Evolutionary conservation across 345 rosid genomes (phyloP).

Genomic region (Kandelia obovata): DNA sequence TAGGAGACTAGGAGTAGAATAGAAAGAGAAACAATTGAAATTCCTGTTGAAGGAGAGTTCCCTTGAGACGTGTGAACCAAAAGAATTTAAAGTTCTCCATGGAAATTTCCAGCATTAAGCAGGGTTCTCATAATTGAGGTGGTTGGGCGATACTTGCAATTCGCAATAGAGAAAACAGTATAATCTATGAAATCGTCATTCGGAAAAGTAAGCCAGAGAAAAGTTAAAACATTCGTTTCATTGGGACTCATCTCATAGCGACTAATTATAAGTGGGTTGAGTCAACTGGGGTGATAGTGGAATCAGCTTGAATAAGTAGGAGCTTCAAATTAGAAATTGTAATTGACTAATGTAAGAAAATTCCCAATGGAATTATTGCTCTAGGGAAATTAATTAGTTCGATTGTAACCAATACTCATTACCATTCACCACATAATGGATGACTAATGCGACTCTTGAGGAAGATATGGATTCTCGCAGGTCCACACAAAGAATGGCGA

Average conservation of each 20-base stretch:
- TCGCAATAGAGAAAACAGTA: background rate
- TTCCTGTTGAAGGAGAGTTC: background rate
- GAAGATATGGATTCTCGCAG: slow-evolving; percentile 20
- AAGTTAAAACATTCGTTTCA: background rate
- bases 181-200: background rate
- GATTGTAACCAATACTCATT: background rate
- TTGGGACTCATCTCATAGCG: background rate
- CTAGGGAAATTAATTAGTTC: background rate
- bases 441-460: slow-evolving; percentile 11
- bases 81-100: background rate
- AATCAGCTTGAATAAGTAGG: background rate
- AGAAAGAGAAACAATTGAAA: background rate
- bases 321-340: background rate
- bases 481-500: slow-evolving; percentile 18
- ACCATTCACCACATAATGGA: background rate
- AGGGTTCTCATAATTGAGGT: background rate
- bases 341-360: background rate
- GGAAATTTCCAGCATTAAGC: background rate
- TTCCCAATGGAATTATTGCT: background rate
- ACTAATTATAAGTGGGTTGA: background rate
- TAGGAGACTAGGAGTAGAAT: background rate
- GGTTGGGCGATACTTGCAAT: background rate
- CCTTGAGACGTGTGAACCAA: background rate
- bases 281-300: background rate
- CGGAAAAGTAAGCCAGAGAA: background rate